Conservation (phyloP, 495 filamentous ascomycete species). For the Terfezia claveryi region DNA sequence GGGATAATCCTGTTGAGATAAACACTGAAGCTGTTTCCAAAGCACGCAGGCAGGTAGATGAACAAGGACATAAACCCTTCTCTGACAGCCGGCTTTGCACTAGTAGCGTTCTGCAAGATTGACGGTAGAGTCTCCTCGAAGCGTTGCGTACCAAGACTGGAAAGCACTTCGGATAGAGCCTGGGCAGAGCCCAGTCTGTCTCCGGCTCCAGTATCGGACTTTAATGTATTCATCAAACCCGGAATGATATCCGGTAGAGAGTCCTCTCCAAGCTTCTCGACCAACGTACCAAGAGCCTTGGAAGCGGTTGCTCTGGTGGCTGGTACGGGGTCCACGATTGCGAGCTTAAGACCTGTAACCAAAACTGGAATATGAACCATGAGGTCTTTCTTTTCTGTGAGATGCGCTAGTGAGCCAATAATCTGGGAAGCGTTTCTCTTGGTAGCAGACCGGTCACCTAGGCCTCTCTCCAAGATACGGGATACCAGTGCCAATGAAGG, state of each 20-base stretch:
- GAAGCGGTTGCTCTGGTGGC: conserved; percentile 93
- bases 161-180: conserved; percentile 88
- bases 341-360: conserved; percentile 69
- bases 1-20: conserved; percentile 94
- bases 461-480: conserved; percentile 80
- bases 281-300: conserved; percentile 78
- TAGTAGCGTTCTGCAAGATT: conserved; percentile 86
- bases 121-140: conserved; percentile 92
- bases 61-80: conserved; percentile 99
- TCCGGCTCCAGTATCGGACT: conserved; percentile 87
- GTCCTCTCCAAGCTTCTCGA: conserved; percentile 95
- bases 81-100: conserved; percentile 68
- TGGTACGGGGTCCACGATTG: conserved; percentile 85
- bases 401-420: conserved; percentile 87
- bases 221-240: conserved; percentile 88
- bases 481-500: conserved; percentile 86
- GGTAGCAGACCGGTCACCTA: conserved; percentile 73
- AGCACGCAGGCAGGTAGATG: conserved; percentile 95
- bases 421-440: conserved; percentile 93
- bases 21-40: conserved; percentile 92
- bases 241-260: conserved; percentile 92
- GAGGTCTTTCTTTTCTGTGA: conserved; percentile 88
- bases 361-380: conserved; percentile 78
- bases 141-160: conserved; percentile 73
- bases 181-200: conserved; percentile 91